Conservation (phyloP, 306 rosid species). For the Quercus robur region DNA sequence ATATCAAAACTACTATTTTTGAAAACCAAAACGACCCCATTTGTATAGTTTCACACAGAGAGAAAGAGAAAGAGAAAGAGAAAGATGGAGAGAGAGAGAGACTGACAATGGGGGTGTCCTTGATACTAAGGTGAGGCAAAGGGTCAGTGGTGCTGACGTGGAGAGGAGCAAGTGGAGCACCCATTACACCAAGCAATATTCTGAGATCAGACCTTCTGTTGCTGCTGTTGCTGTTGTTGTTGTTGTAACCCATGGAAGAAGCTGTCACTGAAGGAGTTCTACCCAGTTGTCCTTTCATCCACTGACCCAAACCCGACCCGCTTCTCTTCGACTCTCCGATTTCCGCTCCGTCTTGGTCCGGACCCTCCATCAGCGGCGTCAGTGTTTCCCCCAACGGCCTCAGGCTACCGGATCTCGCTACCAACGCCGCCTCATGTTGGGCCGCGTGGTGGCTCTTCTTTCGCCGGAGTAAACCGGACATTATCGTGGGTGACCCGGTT, state of each 20-base stretch:
- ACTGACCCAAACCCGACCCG: conserved; percentile 80
- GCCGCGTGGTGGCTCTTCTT: conserved; percentile 36
- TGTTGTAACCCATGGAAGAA: conserved; percentile 14
- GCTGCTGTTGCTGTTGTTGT: too few relatives aligned
- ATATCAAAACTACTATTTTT: not conserved
- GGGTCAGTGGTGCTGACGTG: conserved; percentile 80
- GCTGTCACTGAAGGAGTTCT: conserved; percentile 66
- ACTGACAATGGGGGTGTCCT: conserved; percentile 91
- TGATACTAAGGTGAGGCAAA: conserved; percentile 85
- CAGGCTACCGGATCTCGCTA: conserved; percentile 79
- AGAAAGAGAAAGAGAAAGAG: not conserved
- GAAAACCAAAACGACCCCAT: not conserved
- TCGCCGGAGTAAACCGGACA: conserved; percentile 54
- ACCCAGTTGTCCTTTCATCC: conserved; percentile 87
- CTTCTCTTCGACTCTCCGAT: conserved; percentile 61
- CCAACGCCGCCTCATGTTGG: conserved; percentile 21
- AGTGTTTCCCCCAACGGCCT: conserved; percentile 74
- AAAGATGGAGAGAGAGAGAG: not conserved
- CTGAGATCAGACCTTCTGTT: conserved; percentile 83
- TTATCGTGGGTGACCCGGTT: conserved; percentile 50
- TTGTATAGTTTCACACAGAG: not conserved
- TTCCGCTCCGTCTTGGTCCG: conserved; percentile 69
- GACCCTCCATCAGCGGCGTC: conserved; percentile 82
- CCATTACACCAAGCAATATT: conserved; percentile 91
- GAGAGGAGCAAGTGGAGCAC: conserved; percentile 88